phyloP scores from a whole-genome alignment of 1,284 basidiomycete genomes.

The Jaminaea rosea region DNA sequence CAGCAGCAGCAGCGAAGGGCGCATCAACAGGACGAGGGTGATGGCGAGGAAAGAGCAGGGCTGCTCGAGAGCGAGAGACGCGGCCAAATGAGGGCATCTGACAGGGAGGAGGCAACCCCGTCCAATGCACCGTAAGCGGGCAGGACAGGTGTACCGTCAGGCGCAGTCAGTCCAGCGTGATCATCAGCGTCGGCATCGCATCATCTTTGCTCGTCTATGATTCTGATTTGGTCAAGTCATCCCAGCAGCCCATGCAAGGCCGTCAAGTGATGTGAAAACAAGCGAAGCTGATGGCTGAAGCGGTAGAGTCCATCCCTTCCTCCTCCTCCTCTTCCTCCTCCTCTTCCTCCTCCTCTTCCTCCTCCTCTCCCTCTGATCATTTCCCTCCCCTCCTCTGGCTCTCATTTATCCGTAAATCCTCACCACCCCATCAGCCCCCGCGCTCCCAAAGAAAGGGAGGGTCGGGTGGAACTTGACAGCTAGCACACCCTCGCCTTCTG shows the following conservation, averaged over 20 bases:
- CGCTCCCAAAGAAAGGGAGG: conserved; percentile 77
- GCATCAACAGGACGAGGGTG: not conserved
- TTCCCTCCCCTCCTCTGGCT: not conserved
- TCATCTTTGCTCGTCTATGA: no score
- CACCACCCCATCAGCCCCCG: conserved; percentile 88
- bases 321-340: not conserved
- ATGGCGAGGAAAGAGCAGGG: not conserved
- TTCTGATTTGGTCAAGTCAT: no score
- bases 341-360: not conserved
- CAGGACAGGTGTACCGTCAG: no score
- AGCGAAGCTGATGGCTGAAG: no score
- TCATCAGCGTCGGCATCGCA: no score
- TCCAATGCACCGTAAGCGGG: no score
- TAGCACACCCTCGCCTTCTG: conserved; percentile 53
- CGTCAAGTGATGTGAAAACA: no score
- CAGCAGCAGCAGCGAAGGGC: not conserved
- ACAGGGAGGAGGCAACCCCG: no score
- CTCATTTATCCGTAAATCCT: conserved; percentile 57
- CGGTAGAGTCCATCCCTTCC: not conserved
- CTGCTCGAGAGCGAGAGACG: not conserved
- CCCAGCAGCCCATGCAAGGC: no score
- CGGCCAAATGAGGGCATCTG: no score
- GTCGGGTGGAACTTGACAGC: conserved; percentile 75
- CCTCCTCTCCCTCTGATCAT: not conserved
- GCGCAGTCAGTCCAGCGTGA: no score